Conservation (phyloP, 1,139 yeast genomes). For the Pichia terricola region DNA sequence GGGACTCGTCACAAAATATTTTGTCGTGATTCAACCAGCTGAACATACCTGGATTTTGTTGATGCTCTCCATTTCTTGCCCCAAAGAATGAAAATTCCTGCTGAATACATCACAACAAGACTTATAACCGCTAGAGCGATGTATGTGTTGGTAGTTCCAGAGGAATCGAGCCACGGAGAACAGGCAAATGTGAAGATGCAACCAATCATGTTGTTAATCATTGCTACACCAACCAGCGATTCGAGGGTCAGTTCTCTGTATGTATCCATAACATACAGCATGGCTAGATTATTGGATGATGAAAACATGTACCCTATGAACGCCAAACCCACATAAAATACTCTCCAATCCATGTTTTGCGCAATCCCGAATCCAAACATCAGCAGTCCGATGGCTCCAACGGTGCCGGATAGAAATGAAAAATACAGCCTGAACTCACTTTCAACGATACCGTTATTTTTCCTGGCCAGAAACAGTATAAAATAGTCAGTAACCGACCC, state of each 20-base stretch:
- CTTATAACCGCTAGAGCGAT: slow-evolving; percentile 31
- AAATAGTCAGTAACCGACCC: slow-evolving; percentile 32
- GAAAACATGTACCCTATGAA: slow-evolving; percentile 33
- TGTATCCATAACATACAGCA: slow-evolving; percentile 34
- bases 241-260: slow-evolving; percentile 34
- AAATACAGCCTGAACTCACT: slow-evolving; percentile 32
- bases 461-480: slow-evolving; percentile 32
- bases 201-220: slow-evolving; percentile 31
- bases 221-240: slow-evolving; percentile 31
- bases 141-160: slow-evolving; percentile 30
- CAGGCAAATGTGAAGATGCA: slow-evolving; percentile 35
- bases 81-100: slow-evolving; percentile 27
- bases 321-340: slow-evolving; percentile 30
- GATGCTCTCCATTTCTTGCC: slow-evolving; percentile 31
- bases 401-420: slow-evolving; percentile 29
- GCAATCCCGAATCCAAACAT: slow-evolving; percentile 32
- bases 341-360: slow-evolving; percentile 28
- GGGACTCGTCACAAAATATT: too few relatives aligned
- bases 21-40: slow-evolving; percentile 16
- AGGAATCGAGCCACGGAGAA: slow-evolving; percentile 30
- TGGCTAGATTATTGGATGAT: slow-evolving; percentile 31
- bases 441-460: slow-evolving; percentile 31
- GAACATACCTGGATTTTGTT: slow-evolving; percentile 24
- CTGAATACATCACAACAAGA: slow-evolving; percentile 25
- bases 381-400: slow-evolving; percentile 31